Evolutionary conservation across 2,329 filamentous ascomycete genomes (phyloP).

Genomic region (Emergomyces africanus): DNA sequence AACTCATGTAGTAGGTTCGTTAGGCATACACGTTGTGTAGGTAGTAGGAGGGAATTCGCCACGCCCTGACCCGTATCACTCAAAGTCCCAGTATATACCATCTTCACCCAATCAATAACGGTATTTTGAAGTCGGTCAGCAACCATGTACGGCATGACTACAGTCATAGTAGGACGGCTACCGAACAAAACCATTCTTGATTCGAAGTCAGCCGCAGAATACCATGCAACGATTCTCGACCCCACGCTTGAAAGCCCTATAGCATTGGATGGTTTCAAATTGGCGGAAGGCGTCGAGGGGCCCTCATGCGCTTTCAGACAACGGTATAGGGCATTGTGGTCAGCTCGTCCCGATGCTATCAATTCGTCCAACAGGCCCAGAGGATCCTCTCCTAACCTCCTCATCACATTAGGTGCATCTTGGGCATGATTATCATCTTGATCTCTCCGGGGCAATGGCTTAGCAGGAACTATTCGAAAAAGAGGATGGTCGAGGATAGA

Average conservation of each 20-base stretch:
- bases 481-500: slow-evolving; percentile 30
- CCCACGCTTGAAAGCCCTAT: slow-evolving; percentile 25
- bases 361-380: slow-evolving; percentile 26
- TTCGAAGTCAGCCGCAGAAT: slow-evolving; percentile 24
- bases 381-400: slow-evolving; percentile 17
- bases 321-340: slow-evolving; percentile 12
- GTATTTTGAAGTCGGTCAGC: slow-evolving; percentile 24
- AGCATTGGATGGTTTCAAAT: slow-evolving; percentile 12
- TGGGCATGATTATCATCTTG: not conserved
- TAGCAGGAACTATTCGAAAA: slow-evolving; percentile 26
- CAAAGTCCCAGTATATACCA: slow-evolving; percentile 17
- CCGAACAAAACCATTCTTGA: slow-evolving; percentile 20
- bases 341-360: slow-evolving; percentile 26
- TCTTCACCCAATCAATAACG: slow-evolving; percentile 24
- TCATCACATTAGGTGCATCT: not conserved
- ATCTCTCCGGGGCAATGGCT: slow-evolving; percentile 5
- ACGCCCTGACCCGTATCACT: slow-evolving; percentile 12
- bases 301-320: slow-evolving; percentile 23
- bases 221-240: slow-evolving; percentile 27
- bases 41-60: not conserved
- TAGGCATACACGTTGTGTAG: not conserved
- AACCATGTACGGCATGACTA: slow-evolving; percentile 28
- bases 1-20: slow-evolving; percentile 18
- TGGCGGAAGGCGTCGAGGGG: slow-evolving; percentile 11
- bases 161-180: slow-evolving; percentile 13